Conservation (phyloP, 2,329 filamentous ascomycete genomes). For the Penicillium sp. region DNA sequence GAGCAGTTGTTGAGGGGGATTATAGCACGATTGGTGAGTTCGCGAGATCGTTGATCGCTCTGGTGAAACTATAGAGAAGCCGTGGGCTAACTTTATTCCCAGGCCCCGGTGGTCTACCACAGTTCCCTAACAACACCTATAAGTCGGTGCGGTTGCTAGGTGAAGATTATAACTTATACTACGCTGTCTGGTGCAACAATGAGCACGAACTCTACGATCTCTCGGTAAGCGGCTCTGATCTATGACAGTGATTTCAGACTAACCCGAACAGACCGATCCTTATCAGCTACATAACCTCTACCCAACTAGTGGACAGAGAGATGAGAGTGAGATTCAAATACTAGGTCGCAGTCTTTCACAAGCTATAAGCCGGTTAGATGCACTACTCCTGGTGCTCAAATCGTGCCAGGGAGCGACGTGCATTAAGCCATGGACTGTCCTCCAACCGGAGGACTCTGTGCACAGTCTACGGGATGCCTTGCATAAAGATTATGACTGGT, state of each 20-base stretch:
- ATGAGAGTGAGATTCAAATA: slow-evolving; percentile 9
- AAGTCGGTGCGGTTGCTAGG: slow-evolving; percentile 44
- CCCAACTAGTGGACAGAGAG: background rate
- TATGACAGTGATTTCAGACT: background rate
- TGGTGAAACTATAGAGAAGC: too few species aligned
- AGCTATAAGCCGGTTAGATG: slow-evolving; percentile 36
- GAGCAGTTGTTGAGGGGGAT: slow-evolving; percentile 35
- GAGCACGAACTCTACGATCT: slow-evolving; percentile 49
- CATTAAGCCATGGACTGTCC: slow-evolving; percentile 41
- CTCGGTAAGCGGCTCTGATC: slow-evolving; percentile 22
- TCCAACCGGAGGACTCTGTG: slow-evolving; percentile 39
- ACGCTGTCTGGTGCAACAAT: slow-evolving; percentile 47
- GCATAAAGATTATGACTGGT: slow-evolving; percentile 32
- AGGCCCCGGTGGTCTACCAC: slow-evolving; percentile 24
- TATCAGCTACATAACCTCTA: slow-evolving; percentile 44
- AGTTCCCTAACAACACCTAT: slow-evolving; percentile 43
- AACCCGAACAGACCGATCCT: slow-evolving; percentile 34
- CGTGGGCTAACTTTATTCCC: background rate
- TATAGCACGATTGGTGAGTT: slow-evolving; percentile 32
- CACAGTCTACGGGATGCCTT: slow-evolving; percentile 38
- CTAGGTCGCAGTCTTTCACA: slow-evolving; percentile 27
- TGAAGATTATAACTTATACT: slow-evolving; percentile 43
- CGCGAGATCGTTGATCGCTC: too few species aligned
- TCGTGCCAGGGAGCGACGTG: slow-evolving; percentile 43
- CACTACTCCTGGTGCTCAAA: slow-evolving; percentile 44